Percentiles rank a stretch among this genome's conserved stretches.
phyloP scores from a whole-genome alignment of 371 early-diverging fungal genomes.

The Mucor plumbeus region DNA sequence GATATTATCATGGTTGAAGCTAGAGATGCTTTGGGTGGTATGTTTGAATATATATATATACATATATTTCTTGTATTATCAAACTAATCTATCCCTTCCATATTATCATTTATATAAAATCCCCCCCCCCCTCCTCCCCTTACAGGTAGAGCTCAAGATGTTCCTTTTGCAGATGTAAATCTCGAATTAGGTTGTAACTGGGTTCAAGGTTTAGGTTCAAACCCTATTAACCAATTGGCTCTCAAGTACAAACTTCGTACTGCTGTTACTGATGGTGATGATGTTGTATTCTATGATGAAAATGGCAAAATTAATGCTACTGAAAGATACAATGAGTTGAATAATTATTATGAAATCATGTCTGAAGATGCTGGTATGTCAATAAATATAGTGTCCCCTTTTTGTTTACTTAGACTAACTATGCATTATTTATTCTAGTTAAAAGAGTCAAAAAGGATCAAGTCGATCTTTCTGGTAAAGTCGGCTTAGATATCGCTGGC shows the following conservation, averaged over 20 bases:
- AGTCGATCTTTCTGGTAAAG: conserved; percentile 47
- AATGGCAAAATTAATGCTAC: conserved; percentile 38
- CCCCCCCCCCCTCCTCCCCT: no score
- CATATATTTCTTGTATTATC: background rate
- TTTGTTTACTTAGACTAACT: background rate
- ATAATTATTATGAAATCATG: conserved; percentile 33
- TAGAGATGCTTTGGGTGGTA: conserved; percentile 47
- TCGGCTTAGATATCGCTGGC: conserved; percentile 40
- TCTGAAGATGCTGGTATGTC: conserved; percentile 36
- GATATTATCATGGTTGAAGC: conserved; percentile 56
- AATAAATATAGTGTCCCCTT: no score
- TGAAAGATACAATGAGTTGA: conserved; percentile 23
- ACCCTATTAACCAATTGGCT: conserved; percentile 47
- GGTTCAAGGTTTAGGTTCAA: conserved; percentile 57
- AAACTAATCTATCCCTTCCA: background rate
- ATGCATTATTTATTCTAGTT: conserved; percentile 21
- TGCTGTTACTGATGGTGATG: conserved; percentile 33
- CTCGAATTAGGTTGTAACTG: conserved; percentile 57
- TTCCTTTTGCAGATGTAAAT: conserved; percentile 36
- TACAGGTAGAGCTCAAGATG: conserved; percentile 49
- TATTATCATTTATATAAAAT: background rate
- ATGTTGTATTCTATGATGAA: conserved; percentile 40
- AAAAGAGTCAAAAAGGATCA: conserved; percentile 34
- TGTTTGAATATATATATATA: background rate
- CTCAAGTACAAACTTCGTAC: conserved; percentile 42